Percentiles rank a stretch among this genome's conserved stretches.
Evolutionary conservation across 164 flowering plant species (phyloP).

Genomic region (Warburgia ugandensis): DNA sequence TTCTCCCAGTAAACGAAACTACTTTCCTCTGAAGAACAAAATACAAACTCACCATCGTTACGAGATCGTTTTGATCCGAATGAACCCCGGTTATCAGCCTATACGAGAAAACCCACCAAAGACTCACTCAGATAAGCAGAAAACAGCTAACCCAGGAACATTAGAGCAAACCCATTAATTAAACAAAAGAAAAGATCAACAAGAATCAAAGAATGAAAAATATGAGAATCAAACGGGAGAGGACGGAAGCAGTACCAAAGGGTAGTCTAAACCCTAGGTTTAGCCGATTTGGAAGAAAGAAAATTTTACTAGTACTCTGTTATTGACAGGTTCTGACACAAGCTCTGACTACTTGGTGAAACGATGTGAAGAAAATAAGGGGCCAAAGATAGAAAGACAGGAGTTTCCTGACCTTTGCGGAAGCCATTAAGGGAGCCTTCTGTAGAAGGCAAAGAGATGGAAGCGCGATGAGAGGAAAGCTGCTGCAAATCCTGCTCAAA

Average conservation of each 20-base stretch:
- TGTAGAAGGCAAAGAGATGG: neutral
- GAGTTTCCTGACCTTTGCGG: constrained; percentile 20
- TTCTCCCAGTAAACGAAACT: neutral
- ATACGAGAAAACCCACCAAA: neutral
- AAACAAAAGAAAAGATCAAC: neutral
- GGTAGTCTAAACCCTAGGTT: constrained; percentile 11
- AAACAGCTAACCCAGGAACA: neutral
- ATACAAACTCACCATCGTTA: constrained; percentile 24
- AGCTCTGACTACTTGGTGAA: neutral
- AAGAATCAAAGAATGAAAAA: neutral
- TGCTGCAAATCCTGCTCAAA: no score
- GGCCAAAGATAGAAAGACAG: neutral
- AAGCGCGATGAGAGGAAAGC: no score
- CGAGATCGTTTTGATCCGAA: constrained; percentile 36
- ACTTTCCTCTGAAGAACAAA: neutral
- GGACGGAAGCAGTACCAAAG: neutral
- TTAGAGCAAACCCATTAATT: neutral
- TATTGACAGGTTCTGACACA: no score
- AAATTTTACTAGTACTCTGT: no score
- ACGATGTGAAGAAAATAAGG: neutral
- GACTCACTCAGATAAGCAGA: neutral
- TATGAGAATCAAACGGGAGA: neutral
- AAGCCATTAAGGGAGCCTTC: constrained; percentile 17
- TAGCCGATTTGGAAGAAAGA: no score
- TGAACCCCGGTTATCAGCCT: constrained; percentile 26